Base-by-base conservation (phyloP, 2,329 filamentous ascomycete genomes). In the Ascosphaera apis region DNA sequence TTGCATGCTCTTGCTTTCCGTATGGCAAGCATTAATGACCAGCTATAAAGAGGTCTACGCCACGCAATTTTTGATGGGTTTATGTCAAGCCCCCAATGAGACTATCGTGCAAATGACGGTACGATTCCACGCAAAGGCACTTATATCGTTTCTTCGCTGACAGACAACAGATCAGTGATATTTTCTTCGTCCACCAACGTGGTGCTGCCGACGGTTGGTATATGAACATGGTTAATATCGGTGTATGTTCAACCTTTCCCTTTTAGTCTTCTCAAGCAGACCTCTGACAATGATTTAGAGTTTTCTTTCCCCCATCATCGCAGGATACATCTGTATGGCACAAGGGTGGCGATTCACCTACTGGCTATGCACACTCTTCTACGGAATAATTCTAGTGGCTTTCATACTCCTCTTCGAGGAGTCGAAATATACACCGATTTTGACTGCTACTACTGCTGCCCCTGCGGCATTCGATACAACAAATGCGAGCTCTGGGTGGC, bases 321-420 rank as follows among this genome's bases (percentile, higher is more conserved):
- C 45, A 1, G 51, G 50, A 2, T 52, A 43, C 30, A 44, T 60
- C n/a, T 53, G 54, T 0, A 43, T 47, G 0, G 45, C 47, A 1
- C 53, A 60, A 42, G 62, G 60, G 0, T 68, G 64, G 63, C 49
- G 62, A 9, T 66, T 60, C 60, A 51, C 58, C 1, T 66, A 54
- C 53, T 64, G 60, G 60, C 65, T 53, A 52, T 54, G 46, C 32
- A 48, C 48, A 13, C 58, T 62, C 34, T 46, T 62, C 21, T 48
- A 62, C 16, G 52, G 53, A 2, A 37, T 48, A 6, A 47, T 50
- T 4, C 37, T 63, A 0, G 3, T 63, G 3, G 39, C 55, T 8
- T 53, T 64, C 30, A 21, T 55, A 1, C 62, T 66, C 36, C 40
- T 51, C 9, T 65, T 58, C 37, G 58, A 65, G 31, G 63, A 60